Evolutionary conservation across 805 yeast genomes (phyloP).

Genomic region (Cyberlindnera petersonii): DNA sequence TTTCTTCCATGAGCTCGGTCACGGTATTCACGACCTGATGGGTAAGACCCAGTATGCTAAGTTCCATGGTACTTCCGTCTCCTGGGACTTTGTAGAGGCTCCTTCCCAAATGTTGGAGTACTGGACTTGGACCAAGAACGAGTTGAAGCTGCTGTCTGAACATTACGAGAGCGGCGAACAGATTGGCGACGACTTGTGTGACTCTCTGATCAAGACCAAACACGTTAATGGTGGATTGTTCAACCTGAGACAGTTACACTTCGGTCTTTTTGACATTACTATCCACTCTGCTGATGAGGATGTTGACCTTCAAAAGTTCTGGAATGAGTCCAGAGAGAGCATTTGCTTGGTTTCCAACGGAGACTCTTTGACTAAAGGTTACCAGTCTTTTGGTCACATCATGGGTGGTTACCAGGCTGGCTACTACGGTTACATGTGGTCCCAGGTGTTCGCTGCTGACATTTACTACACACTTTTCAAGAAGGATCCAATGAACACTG

Average conservation of each 20-base stretch:
- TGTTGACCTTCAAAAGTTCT: constrained; percentile 47
- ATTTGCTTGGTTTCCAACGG: constrained; percentile 56
- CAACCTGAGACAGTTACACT: constrained; percentile 72
- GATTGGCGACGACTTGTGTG: constrained; percentile 53
- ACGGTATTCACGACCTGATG: constrained; percentile 76
- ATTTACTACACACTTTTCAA: constrained; percentile 71
- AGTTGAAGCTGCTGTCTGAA: constrained; percentile 53
- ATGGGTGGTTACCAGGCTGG: constrained; percentile 82
- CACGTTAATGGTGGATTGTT: constrained; percentile 73
- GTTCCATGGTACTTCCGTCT: constrained; percentile 70
- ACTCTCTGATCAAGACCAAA: constrained; percentile 57
- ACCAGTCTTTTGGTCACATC: constrained; percentile 72
- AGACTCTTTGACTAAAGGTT: constrained; percentile 56
- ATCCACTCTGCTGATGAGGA: constrained; percentile 50
- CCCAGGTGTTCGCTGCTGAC: constrained; percentile 82
- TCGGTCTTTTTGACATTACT: constrained; percentile 72
- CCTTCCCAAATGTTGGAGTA: constrained; percentile 88
- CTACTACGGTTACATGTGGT: constrained; percentile 84
- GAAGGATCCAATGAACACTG: constrained; percentile 59
- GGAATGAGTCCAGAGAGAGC: constrained; percentile 68
- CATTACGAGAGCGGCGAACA: constrained; percentile 60
- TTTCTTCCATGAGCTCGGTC: constrained; percentile 87
- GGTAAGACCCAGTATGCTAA: constrained; percentile 61
- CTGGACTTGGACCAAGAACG: constrained; percentile 77
- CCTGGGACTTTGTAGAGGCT: constrained; percentile 86